Evolutionary conservation across 169 alveolate species (phyloP), one percentile per base, ranked within the genome.

Genomic region (Plasmodium adleri): DNA sequence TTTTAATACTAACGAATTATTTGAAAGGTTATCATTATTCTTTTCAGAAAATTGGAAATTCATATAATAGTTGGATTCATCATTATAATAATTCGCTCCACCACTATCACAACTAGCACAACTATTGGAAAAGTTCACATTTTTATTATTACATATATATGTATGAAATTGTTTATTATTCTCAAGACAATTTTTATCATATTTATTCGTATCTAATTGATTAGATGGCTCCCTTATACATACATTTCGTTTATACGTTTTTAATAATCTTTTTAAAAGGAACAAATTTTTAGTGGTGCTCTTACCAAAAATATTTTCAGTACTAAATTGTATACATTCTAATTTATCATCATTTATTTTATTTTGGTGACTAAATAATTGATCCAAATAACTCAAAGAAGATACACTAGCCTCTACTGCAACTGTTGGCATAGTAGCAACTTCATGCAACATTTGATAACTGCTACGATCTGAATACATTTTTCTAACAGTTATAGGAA

Each of bases 401-500:
- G 92, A 86, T 22, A 86, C 75, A 83, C 70, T 83, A 2, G 91
- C 56, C 59, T 83, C 70, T 54, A 68, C 32, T 15, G 85, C 52
- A 20, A 60, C 72, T 47, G 92, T 62, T 12, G 92, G 92, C 68
- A 86, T 54, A 1, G 92, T 86, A 17, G 88, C 92, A 49, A 87
- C 75, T 72, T 70, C 86, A 39, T 86, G 92, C 12, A 86, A 32
- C 45, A 86, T n/a, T 7, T 86, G 67, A 49, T 47, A 86, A 67
- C 71, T 72, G 62, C 88, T 86, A 1, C 92, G 73, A 72, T 86
- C 92, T 62, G 92, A 50, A 66, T 86, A 86, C 32, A 72, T 71
- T 64, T 86, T 86, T 67, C 92, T 86, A 45, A 74, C 75, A 17
- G 92, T 72, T 59, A 72, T 54, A 64, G 92, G 92, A 39, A 72